Conservation (phyloP, 228 moss, liverwort and hornwort genomes). For the Sphagnum fallax region DNA sequence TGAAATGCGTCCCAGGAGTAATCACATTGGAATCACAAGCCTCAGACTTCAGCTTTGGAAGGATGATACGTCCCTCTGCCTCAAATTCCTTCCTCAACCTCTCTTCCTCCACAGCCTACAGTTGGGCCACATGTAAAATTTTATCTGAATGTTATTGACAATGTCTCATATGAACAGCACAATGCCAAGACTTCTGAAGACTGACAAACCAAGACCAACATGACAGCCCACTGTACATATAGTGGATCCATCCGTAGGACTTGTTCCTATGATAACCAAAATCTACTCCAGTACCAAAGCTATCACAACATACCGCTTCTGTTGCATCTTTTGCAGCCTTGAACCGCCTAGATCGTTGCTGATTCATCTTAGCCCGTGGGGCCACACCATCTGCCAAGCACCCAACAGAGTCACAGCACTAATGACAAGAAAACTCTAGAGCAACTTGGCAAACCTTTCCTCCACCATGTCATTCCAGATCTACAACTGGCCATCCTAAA, state of each 20-base stretch:
- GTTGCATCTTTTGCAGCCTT: constrained; percentile 97
- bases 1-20: constrained; percentile 98
- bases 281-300: not conserved
- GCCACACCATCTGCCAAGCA: constrained; percentile 77
- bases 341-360: constrained; percentile 88
- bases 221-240: too few species aligned
- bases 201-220: too few species aligned
- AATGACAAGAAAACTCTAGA: too few species aligned
- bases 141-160: too few species aligned
- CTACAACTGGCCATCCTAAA: too few species aligned
- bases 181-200: too few species aligned
- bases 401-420: too few species aligned
- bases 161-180: too few species aligned
- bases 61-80: constrained; percentile 77
- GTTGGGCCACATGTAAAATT: not conserved
- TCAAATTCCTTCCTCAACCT: constrained; percentile 82
- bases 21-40: constrained; percentile 93
- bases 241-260: too few species aligned
- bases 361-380: constrained; percentile 97
- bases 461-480: too few species aligned
- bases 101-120: constrained; percentile 84
- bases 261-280: too few species aligned
- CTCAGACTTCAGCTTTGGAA: constrained; percentile 77
- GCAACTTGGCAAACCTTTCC: too few species aligned
- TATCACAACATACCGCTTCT: constrained; percentile 55